Evolutionary conservation across 257 asterid species (phyloP).

Genomic region (Echites panduratus): DNA sequence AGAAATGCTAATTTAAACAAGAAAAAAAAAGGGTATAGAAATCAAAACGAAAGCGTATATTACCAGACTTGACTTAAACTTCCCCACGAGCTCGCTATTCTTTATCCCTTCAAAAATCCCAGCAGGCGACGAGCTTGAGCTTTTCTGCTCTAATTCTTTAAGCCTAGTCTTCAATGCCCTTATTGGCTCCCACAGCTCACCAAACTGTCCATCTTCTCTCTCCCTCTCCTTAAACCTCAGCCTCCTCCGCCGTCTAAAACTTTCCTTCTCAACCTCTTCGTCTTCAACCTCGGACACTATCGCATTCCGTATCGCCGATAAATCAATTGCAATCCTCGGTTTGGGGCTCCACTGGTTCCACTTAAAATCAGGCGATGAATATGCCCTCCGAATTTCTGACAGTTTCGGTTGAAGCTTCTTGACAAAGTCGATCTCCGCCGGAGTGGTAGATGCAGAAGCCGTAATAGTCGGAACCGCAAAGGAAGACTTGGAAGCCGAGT

Average conservation of each 20-base stretch:
- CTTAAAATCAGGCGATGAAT: conserved; percentile 84
- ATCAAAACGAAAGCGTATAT: conserved; percentile 16
- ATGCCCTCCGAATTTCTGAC: conserved; percentile 71
- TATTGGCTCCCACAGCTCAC: conserved; percentile 78
- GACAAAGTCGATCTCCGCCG: conserved; percentile 79
- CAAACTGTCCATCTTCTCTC: conserved; percentile 59
- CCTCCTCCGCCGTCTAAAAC: conserved; percentile 47
- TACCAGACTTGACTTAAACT: conserved; percentile 93
- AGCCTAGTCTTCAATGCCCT: conserved; percentile 64
- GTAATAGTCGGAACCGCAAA: conserved; percentile 65
- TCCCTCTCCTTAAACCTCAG: conserved; percentile 50
- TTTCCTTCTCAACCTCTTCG: conserved; percentile 36
- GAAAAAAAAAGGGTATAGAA: background rate
- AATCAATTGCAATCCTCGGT: conserved; percentile 57
- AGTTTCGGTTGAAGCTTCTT: conserved; percentile 77
- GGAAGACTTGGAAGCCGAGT: conserved; percentile 75
- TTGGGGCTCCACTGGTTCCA: conserved; percentile 48
- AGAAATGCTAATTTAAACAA: background rate
- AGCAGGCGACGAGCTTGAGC: conserved; percentile 35
- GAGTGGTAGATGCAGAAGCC: conserved; percentile 62
- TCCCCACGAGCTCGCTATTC: conserved; percentile 85
- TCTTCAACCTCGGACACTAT: conserved; percentile 74
- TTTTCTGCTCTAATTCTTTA: conserved; percentile 72
- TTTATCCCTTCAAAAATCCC: conserved; percentile 82
- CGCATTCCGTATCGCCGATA: conserved; percentile 73